A percentile compares a stretch with the other conserved stretches of the same genome.
Evolutionary conservation across 139 green algal species (phyloP).

Genomic region (Marvania coccoides): DNA sequence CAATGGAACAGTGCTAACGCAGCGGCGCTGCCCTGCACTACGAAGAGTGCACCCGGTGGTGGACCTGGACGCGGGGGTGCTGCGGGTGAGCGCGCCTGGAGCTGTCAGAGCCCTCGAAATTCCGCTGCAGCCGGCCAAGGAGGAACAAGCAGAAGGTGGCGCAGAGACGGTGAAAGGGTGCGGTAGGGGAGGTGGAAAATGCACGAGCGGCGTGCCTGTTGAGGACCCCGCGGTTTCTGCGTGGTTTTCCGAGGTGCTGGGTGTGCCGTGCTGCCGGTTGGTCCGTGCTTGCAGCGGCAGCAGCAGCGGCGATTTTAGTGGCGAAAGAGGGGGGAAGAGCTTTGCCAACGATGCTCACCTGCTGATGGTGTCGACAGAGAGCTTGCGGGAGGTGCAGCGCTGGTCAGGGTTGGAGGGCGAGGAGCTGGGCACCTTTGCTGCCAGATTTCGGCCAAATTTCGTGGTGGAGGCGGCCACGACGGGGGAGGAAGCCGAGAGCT

Average conservation of each 20-base stretch:
- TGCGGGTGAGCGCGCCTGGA: conserved; percentile 10
- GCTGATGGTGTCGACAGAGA: conserved; percentile 50
- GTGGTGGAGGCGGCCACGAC: conserved; percentile 33
- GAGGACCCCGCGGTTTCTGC: conserved; percentile 11
- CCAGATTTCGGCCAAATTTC: conserved; percentile 63
- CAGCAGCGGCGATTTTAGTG: not conserved
- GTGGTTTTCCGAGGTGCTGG: conserved; percentile 64
- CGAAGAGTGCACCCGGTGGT: conserved; percentile 41
- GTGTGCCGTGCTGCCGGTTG: conserved; percentile 51
- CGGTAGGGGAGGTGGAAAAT: not conserved
- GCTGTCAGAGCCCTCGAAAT: not conserved
- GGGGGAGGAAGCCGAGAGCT: not conserved
- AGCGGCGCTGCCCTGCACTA: conserved; percentile 45
- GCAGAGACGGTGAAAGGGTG: not conserved
- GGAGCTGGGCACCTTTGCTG: not conserved
- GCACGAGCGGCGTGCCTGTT: not conserved
- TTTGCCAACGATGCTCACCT: conserved; percentile 86
- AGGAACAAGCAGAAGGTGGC: not conserved
- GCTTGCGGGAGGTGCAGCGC: conserved; percentile 44
- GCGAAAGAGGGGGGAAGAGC: not conserved
- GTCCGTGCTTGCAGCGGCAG: conserved; percentile 19
- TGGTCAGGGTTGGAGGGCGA: conserved; percentile 1
- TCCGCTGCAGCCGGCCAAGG: not conserved
- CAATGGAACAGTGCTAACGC: conserved; percentile 46
- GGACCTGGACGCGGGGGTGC: conserved; percentile 29